Evolutionary conservation across 495 filamentous ascomycete species (phyloP), one percentile per base, ranked within the genome.

Genomic region (Lasiosphaeria hispida): DNA sequence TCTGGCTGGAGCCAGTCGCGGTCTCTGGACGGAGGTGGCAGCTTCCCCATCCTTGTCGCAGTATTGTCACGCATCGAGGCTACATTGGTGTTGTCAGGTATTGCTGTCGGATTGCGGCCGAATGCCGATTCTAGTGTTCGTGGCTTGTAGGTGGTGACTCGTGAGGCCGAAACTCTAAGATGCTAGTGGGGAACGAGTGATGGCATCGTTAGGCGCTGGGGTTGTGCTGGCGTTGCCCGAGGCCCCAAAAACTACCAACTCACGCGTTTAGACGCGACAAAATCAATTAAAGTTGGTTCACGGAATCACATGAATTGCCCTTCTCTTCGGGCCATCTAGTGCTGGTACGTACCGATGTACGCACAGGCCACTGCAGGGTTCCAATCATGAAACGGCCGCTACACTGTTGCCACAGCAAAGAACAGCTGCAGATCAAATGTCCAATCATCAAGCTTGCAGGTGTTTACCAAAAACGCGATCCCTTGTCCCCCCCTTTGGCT

Each of bases 261-360:
- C 48, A 36, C 41, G 48, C 57, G 64, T 15, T 49, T 19, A 42
- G 42, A 59, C 62, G 57, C 65, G 61, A 15, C 33, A 49, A 53
- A 62, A 55, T 50, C 61, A 59, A 63, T 69, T 64, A 62, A 63
- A 64, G 6, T 10, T 3, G 47, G 10, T 11, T 17, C 67, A 61
- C 69, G 65, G 36, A 36, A 48, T 72, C 69, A 72, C 50, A 41
- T 71, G 69, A 63, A 38, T 14, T 5, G 38, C 41, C 45, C n/a
- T n/a, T n/a, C n/a, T n/a, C n/a, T 44, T 33, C 40, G 30, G 11
- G 39, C 6, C n/a, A 23, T 53, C 42, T 2, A 48, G 7, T 3
- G 11, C 11, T 15, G 18, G 14, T 41, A 38, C 36, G 45, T 45
- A 34, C 34, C n/a, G 37, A 7, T 13, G 18, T 44, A 10, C 17